Base-by-base conservation (phyloP, 1,139 yeast genomes). In the Diutina catenulata region DNA sequence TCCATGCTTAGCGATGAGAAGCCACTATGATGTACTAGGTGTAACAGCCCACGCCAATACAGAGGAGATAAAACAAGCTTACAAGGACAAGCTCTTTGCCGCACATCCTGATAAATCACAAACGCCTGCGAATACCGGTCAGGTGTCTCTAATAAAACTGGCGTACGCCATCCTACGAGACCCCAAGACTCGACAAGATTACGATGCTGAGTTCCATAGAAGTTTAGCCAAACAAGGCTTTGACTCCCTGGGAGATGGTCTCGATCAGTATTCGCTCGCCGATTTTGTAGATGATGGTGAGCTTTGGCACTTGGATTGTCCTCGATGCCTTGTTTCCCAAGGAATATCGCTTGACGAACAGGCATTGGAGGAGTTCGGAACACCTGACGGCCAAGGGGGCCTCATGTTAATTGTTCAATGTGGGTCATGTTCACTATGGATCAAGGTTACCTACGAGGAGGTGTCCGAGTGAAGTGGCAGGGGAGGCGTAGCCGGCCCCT, bases 371-470 rank as follows among this genome's bases (percentile, higher is more conserved):
- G 29, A 33, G 10, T 61, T 61, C 41, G 79, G 78, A 2, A 64
- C 70, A 0, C 48, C 49, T 1, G 75, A 68, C 41, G 74, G 72
- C 2, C 57, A 58, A 11, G 80, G 78, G 13, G 80, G 80, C 7
- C 77, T 62, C 43, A 82, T 80, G 44, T 68, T 87, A 3, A 65
- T 81, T 7, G 75, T 83, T 0, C 95, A 87, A 49, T 87, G 96
- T 52, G 55, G 61, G 10, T 77, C 83, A 28, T 87, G 96, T 52
- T 81, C 94, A 53, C 56, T 86, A 21, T 87, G 95, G 95, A 59
- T 87, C 13, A 75, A 76, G 39, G 87, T 87, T 2, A 69, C 67
- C 44, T 82, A 80, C 50, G 74, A 68, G 43, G 57, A 21, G 28
- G 28, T n/a, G 5, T 20, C 24, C 15, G 28, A 25, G 7, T 25